phyloP scores from a whole-genome alignment of 169 alveolate genomes.

The Babesia ovis region DNA sequence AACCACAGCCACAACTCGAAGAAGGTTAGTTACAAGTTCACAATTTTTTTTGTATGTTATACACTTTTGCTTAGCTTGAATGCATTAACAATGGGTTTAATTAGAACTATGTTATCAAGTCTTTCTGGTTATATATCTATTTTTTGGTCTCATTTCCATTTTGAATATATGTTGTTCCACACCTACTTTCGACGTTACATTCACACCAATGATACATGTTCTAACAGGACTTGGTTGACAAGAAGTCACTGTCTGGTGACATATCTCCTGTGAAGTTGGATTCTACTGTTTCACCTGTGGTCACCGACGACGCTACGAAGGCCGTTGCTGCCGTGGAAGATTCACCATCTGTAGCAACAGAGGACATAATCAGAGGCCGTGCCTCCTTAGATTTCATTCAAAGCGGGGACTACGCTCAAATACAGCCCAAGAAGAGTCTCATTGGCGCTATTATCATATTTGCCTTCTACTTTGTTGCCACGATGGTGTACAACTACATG shows the following conservation, averaged over 20 bases:
- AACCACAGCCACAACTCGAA: not conserved
- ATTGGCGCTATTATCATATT: conserved; percentile 28
- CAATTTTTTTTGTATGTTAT: too few relatives aligned
- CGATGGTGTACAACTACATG: conserved; percentile 46
- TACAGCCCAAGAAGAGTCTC: conserved; percentile 45
- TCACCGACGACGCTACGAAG: not conserved
- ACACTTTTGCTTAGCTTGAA: too few relatives aligned
- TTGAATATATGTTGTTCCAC: too few relatives aligned
- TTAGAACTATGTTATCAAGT: too few relatives aligned
- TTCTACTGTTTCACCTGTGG: not conserved
- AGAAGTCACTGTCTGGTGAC: not conserved
- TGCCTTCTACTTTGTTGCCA: conserved; percentile 27
- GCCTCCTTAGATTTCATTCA: not conserved
- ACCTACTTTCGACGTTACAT: too few relatives aligned
- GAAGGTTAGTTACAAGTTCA: conserved; percentile 3
- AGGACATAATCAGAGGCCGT: conserved; percentile 29
- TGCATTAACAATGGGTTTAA: too few relatives aligned
- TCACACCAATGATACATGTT: too few relatives aligned
- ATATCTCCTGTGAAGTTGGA: not conserved
- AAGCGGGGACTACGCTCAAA: not conserved
- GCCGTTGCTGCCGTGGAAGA: not conserved
- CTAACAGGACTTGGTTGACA: not conserved
- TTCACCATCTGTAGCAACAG: not conserved
- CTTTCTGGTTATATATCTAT: too few relatives aligned
- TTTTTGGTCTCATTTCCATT: too few relatives aligned